A percentile compares a stretch with the other conserved stretches of the same genome.
Evolutionary conservation across 2,329 filamentous ascomycete genomes (phyloP).

Genomic region (Fusarium succisae): DNA sequence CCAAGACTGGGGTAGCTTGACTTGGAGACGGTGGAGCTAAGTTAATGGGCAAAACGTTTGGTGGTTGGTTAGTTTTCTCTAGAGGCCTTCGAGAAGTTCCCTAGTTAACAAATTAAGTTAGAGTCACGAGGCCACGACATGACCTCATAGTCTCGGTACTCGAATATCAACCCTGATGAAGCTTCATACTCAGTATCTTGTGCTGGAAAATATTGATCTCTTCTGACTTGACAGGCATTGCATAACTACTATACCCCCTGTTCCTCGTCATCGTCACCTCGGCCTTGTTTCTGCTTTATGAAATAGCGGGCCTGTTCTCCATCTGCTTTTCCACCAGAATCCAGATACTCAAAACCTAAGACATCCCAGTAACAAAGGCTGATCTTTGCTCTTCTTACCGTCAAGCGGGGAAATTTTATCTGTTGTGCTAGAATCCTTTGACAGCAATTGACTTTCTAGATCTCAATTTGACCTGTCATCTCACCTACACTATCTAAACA

Average conservation of each 20-base stretch:
- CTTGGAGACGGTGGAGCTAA: conserved; percentile 13
- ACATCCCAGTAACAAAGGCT: conserved; percentile 17
- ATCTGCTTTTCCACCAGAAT: conserved; percentile 3
- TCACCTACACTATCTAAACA: background rate
- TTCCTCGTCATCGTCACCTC: background rate
- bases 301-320: conserved; percentile 18
- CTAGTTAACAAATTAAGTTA: background rate
- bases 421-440: background rate
- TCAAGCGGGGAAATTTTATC: conserved; percentile 7
- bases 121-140: conserved; percentile 37
- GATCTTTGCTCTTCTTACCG: conserved; percentile 12
- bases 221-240: background rate
- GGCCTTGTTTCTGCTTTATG: conserved; percentile 36
- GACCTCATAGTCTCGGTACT: conserved; percentile 32
- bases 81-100: conserved; percentile 24
- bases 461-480: conserved; percentile 12
- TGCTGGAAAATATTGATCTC: background rate
- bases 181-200: background rate
- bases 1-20: background rate
- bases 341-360: conserved; percentile 4
- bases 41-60: conserved; percentile 6
- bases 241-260: background rate
- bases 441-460: conserved; percentile 9
- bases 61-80: conserved; percentile 10
- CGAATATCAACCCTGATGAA: background rate